Conservation (phyloP, 176 grass and related monocot genomes). For the Musa acuminata region DNA sequence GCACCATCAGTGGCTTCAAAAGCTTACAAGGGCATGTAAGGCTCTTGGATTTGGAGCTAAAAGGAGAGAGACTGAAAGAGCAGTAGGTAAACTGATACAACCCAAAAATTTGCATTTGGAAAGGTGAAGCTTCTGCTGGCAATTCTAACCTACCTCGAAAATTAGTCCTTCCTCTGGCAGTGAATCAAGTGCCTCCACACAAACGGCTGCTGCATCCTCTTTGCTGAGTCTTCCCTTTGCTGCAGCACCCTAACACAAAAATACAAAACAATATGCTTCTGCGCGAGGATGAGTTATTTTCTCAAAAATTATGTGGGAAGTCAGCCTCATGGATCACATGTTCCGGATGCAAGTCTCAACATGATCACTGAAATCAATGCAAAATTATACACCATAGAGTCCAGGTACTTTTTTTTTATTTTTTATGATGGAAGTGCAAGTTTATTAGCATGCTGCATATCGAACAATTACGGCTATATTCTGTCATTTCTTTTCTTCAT, state of each 20-base stretch:
- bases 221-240: conserved; percentile 71
- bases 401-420: not conserved
- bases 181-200: conserved; percentile 63
- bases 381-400: not conserved
- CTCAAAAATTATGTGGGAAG: not conserved
- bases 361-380: not conserved
- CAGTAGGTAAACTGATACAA: not conserved
- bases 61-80: not conserved
- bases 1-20: too few relatives aligned
- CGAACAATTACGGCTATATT: too few relatives aligned
- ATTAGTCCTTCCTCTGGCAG: conserved; percentile 43
- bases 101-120: not conserved
- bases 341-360: too few relatives aligned
- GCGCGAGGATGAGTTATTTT: not conserved
- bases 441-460: too few relatives aligned
- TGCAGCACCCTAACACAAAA: conserved; percentile 45
- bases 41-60: not conserved
- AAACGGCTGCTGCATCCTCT: conserved; percentile 80
- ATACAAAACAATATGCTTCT: not conserved
- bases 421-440: too few relatives aligned
- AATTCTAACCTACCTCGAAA: conserved; percentile 41
- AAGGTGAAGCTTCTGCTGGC: too few relatives aligned
- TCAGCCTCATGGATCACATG: too few relatives aligned
- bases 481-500: too few relatives aligned
- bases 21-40: not conserved